Conservation (phyloP, 768 basidiomycete species). For the Amanita pallidorosea region DNA sequence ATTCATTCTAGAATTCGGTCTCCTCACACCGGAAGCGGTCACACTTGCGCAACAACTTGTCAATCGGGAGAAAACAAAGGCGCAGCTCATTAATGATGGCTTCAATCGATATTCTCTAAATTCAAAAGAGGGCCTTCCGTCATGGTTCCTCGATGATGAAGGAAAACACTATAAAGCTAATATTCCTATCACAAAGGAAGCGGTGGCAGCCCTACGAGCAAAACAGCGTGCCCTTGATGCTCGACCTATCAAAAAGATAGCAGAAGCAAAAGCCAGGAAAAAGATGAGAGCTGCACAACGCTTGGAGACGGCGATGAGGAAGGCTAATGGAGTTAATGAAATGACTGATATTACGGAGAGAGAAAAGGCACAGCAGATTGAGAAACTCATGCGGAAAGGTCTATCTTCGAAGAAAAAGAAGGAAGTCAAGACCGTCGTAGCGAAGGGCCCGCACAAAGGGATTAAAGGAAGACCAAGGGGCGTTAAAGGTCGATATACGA, state of each 20-base stretch:
- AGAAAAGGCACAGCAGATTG: slow-evolving; percentile 90
- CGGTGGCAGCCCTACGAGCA: slow-evolving; percentile 71
- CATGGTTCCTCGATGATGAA: slow-evolving; percentile 98
- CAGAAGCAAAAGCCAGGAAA: slow-evolving; percentile 96
- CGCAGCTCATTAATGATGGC: slow-evolving; percentile 86
- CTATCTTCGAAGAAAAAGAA: slow-evolving; percentile 61
- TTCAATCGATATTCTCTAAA: slow-evolving; percentile 92
- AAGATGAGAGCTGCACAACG: slow-evolving; percentile 80
- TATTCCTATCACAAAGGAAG: slow-evolving; percentile 95
- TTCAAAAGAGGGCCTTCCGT: slow-evolving; percentile 82
- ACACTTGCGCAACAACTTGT: slow-evolving; percentile 86
- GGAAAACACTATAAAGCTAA: slow-evolving; percentile 87
- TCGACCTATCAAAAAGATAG: slow-evolving; percentile 97
- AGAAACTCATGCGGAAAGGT: slow-evolving; percentile 83
- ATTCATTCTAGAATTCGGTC: slow-evolving; percentile 51
- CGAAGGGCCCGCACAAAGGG: slow-evolving; percentile 83
- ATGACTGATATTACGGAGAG: slow-evolving; percentile 88
- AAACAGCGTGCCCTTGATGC: slow-evolving; percentile 93
- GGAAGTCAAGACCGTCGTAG: slow-evolving; percentile 82
- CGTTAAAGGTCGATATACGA: slow-evolving; percentile 88
- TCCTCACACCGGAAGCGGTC: slow-evolving; percentile 83
- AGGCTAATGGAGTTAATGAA: slow-evolving; percentile 86
- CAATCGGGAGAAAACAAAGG: slow-evolving; percentile 82
- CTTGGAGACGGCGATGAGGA: slow-evolving; percentile 89
- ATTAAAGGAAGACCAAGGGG: slow-evolving; percentile 91